Percentiles rank a stretch among this genome's conserved stretches.
phyloP scores from a whole-genome alignment of 768 basidiomycete species.

The Tremella fuciformis region DNA sequence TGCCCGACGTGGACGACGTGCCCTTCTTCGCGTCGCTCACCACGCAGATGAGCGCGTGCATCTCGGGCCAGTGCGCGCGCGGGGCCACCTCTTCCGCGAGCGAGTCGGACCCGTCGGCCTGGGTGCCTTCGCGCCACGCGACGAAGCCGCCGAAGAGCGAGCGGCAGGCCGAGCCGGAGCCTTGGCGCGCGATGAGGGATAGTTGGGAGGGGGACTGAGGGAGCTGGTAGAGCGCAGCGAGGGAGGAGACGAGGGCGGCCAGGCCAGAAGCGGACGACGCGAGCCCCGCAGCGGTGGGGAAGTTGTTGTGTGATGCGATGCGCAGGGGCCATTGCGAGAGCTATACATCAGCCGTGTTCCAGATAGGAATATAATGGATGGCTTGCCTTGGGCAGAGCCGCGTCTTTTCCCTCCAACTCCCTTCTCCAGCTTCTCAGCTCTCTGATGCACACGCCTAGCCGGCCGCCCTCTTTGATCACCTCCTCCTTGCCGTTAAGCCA shows the following conservation, averaged over 20 bases:
- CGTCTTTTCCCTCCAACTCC: constrained; percentile 69
- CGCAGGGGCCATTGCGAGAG: constrained; percentile 72
- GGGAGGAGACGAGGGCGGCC: constrained; percentile 86
- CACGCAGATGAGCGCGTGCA: constrained; percentile 96
- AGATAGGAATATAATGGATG: not conserved
- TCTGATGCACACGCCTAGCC: constrained; percentile 76
- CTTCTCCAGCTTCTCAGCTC: constrained; percentile 79
- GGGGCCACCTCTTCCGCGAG: constrained; percentile 83
- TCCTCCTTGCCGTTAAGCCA: constrained; percentile 96
- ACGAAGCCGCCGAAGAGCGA: constrained; percentile 97
- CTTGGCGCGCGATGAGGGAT: constrained; percentile 91
- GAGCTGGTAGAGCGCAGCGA: constrained; percentile 80
- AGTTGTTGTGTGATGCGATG: constrained; percentile 95
- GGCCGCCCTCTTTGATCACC: constrained; percentile 73
- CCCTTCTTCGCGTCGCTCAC: constrained; percentile 96
- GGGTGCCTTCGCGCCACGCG: constrained; percentile 79
- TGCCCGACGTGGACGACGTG: constrained; percentile 88
- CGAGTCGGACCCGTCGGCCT: constrained; percentile 73
- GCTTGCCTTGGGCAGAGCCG: constrained; percentile 61
- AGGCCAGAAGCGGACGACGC: constrained; percentile 97
- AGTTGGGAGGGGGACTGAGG: constrained; percentile 74
- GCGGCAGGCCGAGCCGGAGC: constrained; percentile 95
- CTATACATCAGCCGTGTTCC: constrained; percentile 51
- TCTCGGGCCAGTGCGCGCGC: constrained; percentile 83
- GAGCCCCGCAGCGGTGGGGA: constrained; percentile 96